phyloP scores from a whole-genome alignment of 2,329 filamentous ascomycete species.

The Aspergillus sp. region DNA sequence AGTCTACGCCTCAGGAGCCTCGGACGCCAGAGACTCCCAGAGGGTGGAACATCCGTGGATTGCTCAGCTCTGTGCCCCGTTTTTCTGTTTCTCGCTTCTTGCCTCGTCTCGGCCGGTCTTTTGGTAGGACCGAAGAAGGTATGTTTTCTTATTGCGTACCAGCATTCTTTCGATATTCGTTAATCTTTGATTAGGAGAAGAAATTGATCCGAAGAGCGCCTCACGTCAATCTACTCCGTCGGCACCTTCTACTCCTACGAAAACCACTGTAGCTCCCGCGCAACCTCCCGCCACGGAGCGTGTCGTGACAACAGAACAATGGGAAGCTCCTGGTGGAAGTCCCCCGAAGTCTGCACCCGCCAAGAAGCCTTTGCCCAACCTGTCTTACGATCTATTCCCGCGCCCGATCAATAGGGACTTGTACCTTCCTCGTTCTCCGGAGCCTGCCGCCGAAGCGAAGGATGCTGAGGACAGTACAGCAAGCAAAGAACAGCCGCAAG shows the following conservation, averaged over 20 bases:
- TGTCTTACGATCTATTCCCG: constrained; percentile 24
- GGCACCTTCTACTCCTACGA: too few relatives aligned
- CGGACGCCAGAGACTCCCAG: constrained; percentile 18
- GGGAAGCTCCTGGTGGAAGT: not conserved
- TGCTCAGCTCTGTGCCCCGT: constrained; percentile 26
- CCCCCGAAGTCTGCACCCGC: not conserved
- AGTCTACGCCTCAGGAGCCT: constrained; percentile 5
- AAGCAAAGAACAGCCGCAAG: not conserved
- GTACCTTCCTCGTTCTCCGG: constrained; percentile 8
- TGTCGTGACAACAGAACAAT: not conserved
- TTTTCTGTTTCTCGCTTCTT: constrained; percentile 22
- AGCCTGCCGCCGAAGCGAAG: not conserved
- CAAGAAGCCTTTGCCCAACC: constrained; percentile 12
- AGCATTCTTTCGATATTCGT: not conserved
- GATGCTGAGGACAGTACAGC: not conserved
- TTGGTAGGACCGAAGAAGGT: constrained; percentile 11
- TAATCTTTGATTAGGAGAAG: not conserved
- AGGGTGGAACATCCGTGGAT: constrained; percentile 23
- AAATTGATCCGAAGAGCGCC: not conserved
- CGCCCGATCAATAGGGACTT: constrained; percentile 16
- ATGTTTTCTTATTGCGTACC: constrained; percentile 1
- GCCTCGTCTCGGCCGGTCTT: constrained; percentile 13
- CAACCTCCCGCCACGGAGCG: too few relatives aligned
- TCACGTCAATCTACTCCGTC: not conserved
- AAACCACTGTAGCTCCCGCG: too few relatives aligned